Evolutionary conservation across 2,329 filamentous ascomycete species (phyloP), one percentile per base, ranked within the genome.

Genomic region (Stachybotrys chlorohalonatus): DNA sequence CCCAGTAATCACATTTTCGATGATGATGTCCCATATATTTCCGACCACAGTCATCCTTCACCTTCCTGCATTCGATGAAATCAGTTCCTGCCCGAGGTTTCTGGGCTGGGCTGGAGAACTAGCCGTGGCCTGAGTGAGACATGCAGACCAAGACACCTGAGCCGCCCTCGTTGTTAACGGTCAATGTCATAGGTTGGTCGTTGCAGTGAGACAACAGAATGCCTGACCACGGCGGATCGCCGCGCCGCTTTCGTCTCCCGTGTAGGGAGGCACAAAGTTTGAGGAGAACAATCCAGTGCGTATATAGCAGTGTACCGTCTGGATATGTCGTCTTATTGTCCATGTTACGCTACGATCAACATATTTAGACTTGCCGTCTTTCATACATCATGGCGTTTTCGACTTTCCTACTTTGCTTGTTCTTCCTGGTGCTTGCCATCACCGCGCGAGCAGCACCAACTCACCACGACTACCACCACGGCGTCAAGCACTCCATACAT

Each of bases 401-500:
- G 47, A 59, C 53, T 15, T 42, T 57, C 6, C 57, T 64, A 31
- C 55, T 60, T 39, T 59, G 56, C 48, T 30, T 62, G 11, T 47
- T 58, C 55, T 52, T 64, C 32, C 59, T 61, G 45, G 49, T 63
- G 36, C 64, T 64, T 57, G 55, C 60, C 46, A 55, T 61, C 15
- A 53, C 59, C 30, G 54, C 62, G 2, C 53, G 66, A 24, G 66
- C 65, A 16, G 64, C 61, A 31, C 66, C 66, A 16, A 52, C 62
- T 11, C 54, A 56, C 13, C 58, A 56, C 53, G 47, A 54, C 47
- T 61, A 64, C 53, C 58, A 53, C n/a, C 16, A 13, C 3, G 24
- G 24, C 24, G 39, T 45, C 39, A 51, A 53, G 45, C 55, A 59
- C 17, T 55, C 73, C 72, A 71, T 73, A 70, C 62, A 70, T 66